These are phyloP conservation scores for Rhizopogon vulgaris DNA, from an alignment of 768 basidiomycete species.

Conservation along the genomic window DNA sequence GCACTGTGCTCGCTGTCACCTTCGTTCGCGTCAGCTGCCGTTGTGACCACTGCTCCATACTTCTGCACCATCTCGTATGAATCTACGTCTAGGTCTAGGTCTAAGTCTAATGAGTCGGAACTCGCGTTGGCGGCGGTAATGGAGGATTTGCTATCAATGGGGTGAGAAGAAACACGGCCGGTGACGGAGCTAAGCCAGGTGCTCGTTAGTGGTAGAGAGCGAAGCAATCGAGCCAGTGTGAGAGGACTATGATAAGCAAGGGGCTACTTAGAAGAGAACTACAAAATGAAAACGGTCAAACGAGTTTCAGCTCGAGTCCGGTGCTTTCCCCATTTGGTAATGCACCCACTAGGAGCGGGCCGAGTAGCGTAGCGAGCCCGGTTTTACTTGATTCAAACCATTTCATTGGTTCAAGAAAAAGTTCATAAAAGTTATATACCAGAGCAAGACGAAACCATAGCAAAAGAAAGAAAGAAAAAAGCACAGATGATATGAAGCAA, in stretches of 20 bases:
- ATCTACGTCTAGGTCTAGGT: conserved; percentile 7
- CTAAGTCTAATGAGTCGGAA: neutral
- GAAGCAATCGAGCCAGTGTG: conserved; percentile 1
- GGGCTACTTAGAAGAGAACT: too few species aligned
- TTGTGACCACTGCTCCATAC: conserved; percentile 52
- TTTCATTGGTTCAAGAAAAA: too few species aligned
- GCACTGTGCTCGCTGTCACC: conserved; percentile 50
- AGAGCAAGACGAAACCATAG: neutral
- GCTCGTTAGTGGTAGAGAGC: neutral
- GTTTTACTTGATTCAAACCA: too few species aligned
- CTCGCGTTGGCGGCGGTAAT: too few species aligned
- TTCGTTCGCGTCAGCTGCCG: conserved; percentile 13
- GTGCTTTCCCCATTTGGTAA: neutral
- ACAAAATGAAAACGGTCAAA: too few species aligned
- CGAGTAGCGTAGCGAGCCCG: too few species aligned
- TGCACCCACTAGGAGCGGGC: neutral
- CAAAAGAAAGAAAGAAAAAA: conserved; percentile 8
- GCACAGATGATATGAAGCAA: conserved; percentile 1
- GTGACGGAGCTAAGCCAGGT: neutral
- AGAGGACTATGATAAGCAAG: neutral
- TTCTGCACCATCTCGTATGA: conserved; percentile 61
- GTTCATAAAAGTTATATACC: neutral
- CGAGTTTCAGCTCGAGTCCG: too few species aligned
- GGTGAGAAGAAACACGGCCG: neutral
- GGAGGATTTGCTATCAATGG: neutral